These are phyloP conservation scores for Lepidium sativum DNA, from an alignment of 345 rosid genomes.

Conservation along the genomic window DNA sequence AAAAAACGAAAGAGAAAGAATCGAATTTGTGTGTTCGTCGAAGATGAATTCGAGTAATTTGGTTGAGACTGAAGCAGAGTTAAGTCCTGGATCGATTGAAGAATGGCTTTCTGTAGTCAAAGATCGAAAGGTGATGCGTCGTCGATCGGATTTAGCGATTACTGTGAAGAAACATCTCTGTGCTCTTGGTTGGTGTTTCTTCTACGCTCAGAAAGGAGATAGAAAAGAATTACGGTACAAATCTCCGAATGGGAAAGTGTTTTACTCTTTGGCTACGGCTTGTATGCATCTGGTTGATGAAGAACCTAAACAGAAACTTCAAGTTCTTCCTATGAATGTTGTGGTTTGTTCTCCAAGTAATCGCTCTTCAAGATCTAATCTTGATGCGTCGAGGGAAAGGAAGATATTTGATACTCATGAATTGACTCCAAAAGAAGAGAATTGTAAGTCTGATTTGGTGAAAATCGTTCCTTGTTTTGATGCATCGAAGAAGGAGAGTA, in stretches of 20 bases:
- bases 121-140: background rate
- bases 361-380: background rate
- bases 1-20: too few relatives aligned
- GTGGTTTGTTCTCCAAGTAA: background rate
- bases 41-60: background rate
- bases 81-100: background rate
- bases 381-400: background rate
- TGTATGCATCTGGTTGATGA: background rate
- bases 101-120: background rate
- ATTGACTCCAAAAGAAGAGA: background rate
- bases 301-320: background rate
- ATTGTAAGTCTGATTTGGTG: background rate
- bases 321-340: background rate
- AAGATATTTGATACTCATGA: too few relatives aligned
- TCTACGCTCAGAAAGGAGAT: background rate
- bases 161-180: slow-evolving; percentile 18
- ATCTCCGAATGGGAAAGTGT: slow-evolving; percentile 9
- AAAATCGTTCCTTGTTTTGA: background rate
- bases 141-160: background rate
- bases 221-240: slow-evolving; percentile 9
- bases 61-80: background rate
- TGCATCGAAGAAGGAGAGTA: background rate
- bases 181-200: slow-evolving; percentile 18
- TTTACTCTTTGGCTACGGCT: slow-evolving; percentile 10
- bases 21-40: too few relatives aligned